Evolutionary conservation across 2,329 filamentous ascomycete species (phyloP).

Genomic region (Alternaria hordeiaustralica): DNA sequence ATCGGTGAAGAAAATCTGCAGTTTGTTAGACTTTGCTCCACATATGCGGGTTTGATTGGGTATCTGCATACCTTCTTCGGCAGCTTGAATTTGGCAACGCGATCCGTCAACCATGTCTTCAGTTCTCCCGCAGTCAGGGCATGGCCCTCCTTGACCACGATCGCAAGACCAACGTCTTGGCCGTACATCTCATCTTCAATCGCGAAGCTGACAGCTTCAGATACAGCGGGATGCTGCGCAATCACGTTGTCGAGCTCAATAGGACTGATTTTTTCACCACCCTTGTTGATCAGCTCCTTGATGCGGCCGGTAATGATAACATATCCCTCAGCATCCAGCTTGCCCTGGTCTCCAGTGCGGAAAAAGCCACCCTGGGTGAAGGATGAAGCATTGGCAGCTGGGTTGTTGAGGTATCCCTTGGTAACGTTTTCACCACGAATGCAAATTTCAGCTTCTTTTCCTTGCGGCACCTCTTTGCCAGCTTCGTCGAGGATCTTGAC

Average conservation of each 20-base stretch:
- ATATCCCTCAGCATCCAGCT: conserved; percentile 80
- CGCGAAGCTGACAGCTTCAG: conserved; percentile 83
- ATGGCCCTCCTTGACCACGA: conserved; percentile 73
- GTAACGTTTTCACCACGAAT: conserved; percentile 85
- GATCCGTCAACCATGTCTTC: conserved; percentile 71
- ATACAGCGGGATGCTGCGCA: conserved; percentile 72
- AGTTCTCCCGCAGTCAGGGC: conserved; percentile 64
- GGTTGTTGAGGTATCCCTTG: conserved; percentile 84
- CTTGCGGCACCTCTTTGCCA: conserved; percentile 72
- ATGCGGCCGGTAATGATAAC: conserved; percentile 88
- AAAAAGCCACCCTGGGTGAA: conserved; percentile 82
- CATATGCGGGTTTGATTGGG: conserved; percentile 8
- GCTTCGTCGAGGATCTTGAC: conserved; percentile 76
- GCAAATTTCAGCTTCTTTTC: conserved; percentile 80
- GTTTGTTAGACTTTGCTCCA: conserved; percentile 26
- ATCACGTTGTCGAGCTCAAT: conserved; percentile 87
- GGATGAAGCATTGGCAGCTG: conserved; percentile 73
- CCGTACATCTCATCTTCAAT: conserved; percentile 83
- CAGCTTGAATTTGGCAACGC: conserved; percentile 82
- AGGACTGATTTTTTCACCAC: conserved; percentile 86
- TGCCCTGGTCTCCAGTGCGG: conserved; percentile 86
- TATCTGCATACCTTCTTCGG: conserved; percentile 71
- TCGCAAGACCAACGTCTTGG: conserved; percentile 78
- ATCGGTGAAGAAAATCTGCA: conserved; percentile 77
- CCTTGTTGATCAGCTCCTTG: conserved; percentile 92